Evolutionary conservation across 306 rosid species (phyloP).

Genomic region (Casuarina equisetifolia): DNA sequence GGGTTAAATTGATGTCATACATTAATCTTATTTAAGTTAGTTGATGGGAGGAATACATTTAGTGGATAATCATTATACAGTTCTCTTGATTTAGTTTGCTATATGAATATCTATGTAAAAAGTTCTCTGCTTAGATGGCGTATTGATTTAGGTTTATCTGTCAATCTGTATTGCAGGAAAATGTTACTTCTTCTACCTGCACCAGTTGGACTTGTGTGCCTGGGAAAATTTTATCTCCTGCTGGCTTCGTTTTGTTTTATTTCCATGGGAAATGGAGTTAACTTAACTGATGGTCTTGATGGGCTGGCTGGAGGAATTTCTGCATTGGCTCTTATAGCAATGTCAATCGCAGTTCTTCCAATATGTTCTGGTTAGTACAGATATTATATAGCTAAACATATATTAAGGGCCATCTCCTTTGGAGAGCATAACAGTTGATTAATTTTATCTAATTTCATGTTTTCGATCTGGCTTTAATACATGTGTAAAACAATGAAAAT

Average conservation of each 20-base stretch:
- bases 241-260: slow-evolving; percentile 82
- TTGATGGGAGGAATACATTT: neutral
- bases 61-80: neutral
- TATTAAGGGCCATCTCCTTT: neutral
- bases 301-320: slow-evolving; percentile 95
- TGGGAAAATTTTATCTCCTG: slow-evolving; percentile 69
- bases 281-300: slow-evolving; percentile 85
- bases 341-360: slow-evolving; percentile 97
- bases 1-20: neutral
- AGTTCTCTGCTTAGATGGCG: neutral
- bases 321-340: slow-evolving; percentile 89
- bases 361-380: slow-evolving; percentile 78
- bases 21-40: neutral
- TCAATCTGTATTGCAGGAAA: slow-evolving; percentile 58
- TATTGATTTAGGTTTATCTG: slow-evolving; percentile 22
- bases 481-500: neutral
- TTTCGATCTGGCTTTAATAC: neutral
- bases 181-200: slow-evolving; percentile 77
- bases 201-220: slow-evolving; percentile 69
- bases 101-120: neutral
- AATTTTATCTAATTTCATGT: neutral
- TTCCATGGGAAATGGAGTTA: slow-evolving; percentile 87
- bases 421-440: neutral
- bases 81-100: no score
- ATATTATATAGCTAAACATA: slow-evolving; percentile 17